Evolutionary conservation across 2,329 filamentous ascomycete species (phyloP), one percentile per base, ranked within the genome.

Genomic region (Sodiomyces alkalinus): DNA sequence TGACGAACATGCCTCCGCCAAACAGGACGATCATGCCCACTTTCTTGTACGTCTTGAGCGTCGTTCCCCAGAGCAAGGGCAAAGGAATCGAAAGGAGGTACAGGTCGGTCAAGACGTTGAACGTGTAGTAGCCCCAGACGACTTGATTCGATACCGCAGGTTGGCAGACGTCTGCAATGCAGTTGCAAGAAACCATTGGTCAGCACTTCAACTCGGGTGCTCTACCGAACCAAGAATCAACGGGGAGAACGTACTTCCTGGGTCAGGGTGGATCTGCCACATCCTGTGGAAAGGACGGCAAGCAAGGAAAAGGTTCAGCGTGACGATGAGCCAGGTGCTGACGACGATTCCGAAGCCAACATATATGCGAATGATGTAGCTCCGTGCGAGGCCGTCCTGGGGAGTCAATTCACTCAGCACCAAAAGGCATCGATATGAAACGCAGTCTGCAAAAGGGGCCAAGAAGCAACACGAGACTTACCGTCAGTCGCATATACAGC

Each of bases 231-330:
- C 5, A 6, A 7, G 14, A 33, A 36, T 10, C 32, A 16, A n/a
- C 7, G 15, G 6, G 3, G 20, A 3, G 22, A 7, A 53, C 60
- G 39, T 41, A 65, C 61, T 57, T 9, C 68, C 66, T 1, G 68
- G 68, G 18, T 73, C 45, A 0, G 69, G 69, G 28, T 60, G 49
- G 29, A 74, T 69, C 44, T 73, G 67, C 67, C 68, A 74, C 39
- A 66, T 64, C 24, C 55, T 56, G 17, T 49, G 38, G 29, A 73
- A 57, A 0, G 67, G 66, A 15, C 52, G 52, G 36, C 69, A 74
- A 7, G 58, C 57, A 4, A 64, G 48, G n/a, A 69, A 52, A 23
- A 71, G 56, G 5, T 60, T 60, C 22, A 63, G 48, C 20, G 66
- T 46, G 7, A 59, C 58, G 0, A 53, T 52, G 16, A 71, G 32